Evolutionary conservation across 306 rosid genomes (phyloP).

Genomic region (Cicer cuneatum): DNA sequence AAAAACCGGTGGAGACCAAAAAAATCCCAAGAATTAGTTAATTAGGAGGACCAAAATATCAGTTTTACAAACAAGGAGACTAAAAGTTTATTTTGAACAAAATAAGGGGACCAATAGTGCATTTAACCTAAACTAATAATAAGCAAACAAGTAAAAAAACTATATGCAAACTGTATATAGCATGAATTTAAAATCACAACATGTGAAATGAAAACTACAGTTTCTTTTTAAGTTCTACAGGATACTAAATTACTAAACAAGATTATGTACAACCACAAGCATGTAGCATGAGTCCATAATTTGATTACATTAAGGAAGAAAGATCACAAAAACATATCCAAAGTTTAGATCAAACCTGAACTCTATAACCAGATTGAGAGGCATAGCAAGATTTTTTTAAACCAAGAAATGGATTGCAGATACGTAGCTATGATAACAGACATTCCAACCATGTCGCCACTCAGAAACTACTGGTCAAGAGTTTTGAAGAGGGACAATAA

Average conservation of each 20-base stretch:
- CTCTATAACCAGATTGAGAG: slow-evolving; percentile 19
- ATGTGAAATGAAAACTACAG: background rate
- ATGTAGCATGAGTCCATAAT: slow-evolving; percentile 29
- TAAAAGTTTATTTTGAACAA: too few species aligned
- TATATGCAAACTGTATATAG: background rate
- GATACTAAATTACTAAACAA: slow-evolving; percentile 13
- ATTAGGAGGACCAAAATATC: too few species aligned
- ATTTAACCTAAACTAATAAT: too few species aligned
- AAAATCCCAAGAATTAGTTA: too few species aligned
- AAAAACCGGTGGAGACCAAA: too few species aligned
- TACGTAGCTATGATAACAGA: background rate
- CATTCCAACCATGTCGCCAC: background rate
- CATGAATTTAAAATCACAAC: slow-evolving; percentile 26
- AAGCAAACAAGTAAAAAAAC: too few species aligned
- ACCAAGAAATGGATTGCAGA: background rate
- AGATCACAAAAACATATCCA: slow-evolving; percentile 33
- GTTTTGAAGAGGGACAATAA: slow-evolving; percentile 7
- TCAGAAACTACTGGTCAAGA: background rate
- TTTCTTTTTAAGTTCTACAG: slow-evolving; percentile 4
- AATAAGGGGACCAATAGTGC: too few species aligned
- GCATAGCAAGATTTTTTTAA: too few species aligned
- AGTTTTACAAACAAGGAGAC: too few species aligned
- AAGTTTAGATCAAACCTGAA: slow-evolving; percentile 29
- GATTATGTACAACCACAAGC: slow-evolving; percentile 20
- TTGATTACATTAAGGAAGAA: slow-evolving; percentile 25